Percentiles rank a stretch among this genome's conserved stretches.
phyloP scores from a whole-genome alignment of 306 rosid species.

The Inga laurina region DNA sequence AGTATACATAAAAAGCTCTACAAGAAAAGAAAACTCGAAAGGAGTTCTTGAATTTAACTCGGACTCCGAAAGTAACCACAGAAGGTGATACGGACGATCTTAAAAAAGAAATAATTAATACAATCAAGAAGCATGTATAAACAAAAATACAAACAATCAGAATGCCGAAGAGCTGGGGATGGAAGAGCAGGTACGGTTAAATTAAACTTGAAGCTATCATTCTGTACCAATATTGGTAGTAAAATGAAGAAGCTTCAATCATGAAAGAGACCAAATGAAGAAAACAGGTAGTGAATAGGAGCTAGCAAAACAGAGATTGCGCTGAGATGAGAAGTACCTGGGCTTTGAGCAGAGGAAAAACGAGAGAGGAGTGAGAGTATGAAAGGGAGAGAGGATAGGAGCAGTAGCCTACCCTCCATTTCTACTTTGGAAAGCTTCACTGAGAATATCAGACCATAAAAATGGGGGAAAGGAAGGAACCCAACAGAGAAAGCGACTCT shows the following conservation, averaged over 20 bases:
- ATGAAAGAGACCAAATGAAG: background rate
- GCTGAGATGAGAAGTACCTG: conserved; percentile 48
- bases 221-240: background rate
- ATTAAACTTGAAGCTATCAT: background rate
- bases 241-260: conserved; percentile 1
- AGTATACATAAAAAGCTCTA: background rate
- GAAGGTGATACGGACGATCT: background rate
- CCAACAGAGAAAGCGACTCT: conserved; percentile 21
- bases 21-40: conserved; percentile 14
- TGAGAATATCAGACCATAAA: conserved; percentile 36
- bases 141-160: background rate
- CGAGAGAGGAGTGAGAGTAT: conserved; percentile 37
- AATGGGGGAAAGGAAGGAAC: conserved; percentile 28
- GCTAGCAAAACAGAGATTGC: background rate
- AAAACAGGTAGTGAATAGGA: too few relatives aligned
- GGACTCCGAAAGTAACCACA: background rate
- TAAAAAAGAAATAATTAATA: background rate
- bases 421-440: conserved; percentile 26
- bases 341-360: conserved; percentile 73
- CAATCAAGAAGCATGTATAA: background rate
- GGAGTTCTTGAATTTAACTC: background rate
- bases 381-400: conserved; percentile 39
- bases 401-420: conserved; percentile 56
- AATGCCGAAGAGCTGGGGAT: conserved; percentile 25
- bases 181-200: background rate